Base-by-base conservation (phyloP, 306 rosid species). In the Begonia masoniana region DNA sequence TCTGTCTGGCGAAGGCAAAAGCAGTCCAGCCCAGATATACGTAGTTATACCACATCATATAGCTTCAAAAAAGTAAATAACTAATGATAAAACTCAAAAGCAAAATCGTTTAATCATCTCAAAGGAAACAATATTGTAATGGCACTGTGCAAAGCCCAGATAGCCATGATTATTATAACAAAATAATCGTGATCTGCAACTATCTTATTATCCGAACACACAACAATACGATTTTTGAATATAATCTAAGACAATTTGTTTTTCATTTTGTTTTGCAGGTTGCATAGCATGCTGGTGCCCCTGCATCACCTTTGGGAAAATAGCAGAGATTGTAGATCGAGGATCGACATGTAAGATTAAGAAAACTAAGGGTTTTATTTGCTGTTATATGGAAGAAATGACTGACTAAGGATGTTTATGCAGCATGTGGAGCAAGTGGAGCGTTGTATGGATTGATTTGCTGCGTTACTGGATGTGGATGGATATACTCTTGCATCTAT, bases 281-380 rank as follows among this genome's bases (percentile, higher is more conserved):
- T 84, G 97, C 69, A 2, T 76, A 10, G 75, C 88, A 0, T 56
- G 26, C 3, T 88, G 84, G 74, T 88, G 93, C 54, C 97, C 95
- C 3, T 84, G 95, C 54, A 17, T 88, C 41, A 78, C 97, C 5
- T 88, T 88, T 45, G 97, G 97, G 14, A 71, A 19, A 47, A 61
- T 72, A 17, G 83, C 93, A 0, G 95, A 88, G 71, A 77, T 84
- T 5, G 68, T 84, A 7, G 95, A 84, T 54, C 70, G 69, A 63
- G 93, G 95, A 36, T 69, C 95, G 1, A 67, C 79, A 1, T 69
- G 97, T 88, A 69, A 72, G 81, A 17, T 7, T 23, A 12, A 39
- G 41, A 10, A n/a, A n/a, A 15, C 17, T 50, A n/a, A 48, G 10
- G 6, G 10, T 6, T n/a, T 21, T 4, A 9, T 12, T 21, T 17